phyloP scores from a whole-genome alignment of 2,329 filamentous ascomycete genomes.

The Pseudocercospora pini-densiflorae region DNA sequence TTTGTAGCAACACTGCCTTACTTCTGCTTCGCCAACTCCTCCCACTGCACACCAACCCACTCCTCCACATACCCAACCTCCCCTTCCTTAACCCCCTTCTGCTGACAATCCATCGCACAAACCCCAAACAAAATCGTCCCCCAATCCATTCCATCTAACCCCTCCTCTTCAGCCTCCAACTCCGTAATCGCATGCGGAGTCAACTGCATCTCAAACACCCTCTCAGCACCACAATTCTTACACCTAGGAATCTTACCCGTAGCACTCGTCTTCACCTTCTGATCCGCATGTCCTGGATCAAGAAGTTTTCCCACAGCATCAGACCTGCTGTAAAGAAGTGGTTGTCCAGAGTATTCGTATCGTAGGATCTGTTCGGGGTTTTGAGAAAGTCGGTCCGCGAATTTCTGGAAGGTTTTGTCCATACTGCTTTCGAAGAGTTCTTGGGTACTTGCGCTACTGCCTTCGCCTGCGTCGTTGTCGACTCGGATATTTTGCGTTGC shows the following conservation, averaged over 20 bases:
- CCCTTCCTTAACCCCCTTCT: slow-evolving; percentile 60
- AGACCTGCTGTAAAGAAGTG: slow-evolving; percentile 76
- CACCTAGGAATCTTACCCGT: slow-evolving; percentile 70
- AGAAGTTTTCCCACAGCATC: slow-evolving; percentile 75
- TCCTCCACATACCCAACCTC: slow-evolving; percentile 84
- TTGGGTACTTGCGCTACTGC: slow-evolving; percentile 31
- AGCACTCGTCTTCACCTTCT: slow-evolving; percentile 26
- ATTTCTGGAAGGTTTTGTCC: slow-evolving; percentile 57
- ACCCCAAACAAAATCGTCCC: slow-evolving; percentile 88
- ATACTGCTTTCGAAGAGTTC: slow-evolving; percentile 54
- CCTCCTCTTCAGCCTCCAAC: slow-evolving; percentile 74
- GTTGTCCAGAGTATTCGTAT: slow-evolving; percentile 54
- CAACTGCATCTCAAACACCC: slow-evolving; percentile 90
- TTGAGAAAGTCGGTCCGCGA: slow-evolving; percentile 55
- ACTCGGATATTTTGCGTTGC: slow-evolving; percentile 45
- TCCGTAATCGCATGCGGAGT: slow-evolving; percentile 89
- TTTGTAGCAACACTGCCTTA: too few relatives aligned
- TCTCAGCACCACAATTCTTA: slow-evolving; percentile 70
- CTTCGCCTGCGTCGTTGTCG: slow-evolving; percentile 32
- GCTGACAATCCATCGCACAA: slow-evolving; percentile 78
- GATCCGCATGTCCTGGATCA: slow-evolving; percentile 33
- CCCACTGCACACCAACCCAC: slow-evolving; percentile 99
- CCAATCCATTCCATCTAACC: slow-evolving; percentile 92
- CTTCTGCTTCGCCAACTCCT: slow-evolving; percentile 61
- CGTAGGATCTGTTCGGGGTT: slow-evolving; percentile 57